Evolutionary conservation across 2,329 filamentous ascomycete species (phyloP).

Genomic region (Colletotrichum cordylinicola): DNA sequence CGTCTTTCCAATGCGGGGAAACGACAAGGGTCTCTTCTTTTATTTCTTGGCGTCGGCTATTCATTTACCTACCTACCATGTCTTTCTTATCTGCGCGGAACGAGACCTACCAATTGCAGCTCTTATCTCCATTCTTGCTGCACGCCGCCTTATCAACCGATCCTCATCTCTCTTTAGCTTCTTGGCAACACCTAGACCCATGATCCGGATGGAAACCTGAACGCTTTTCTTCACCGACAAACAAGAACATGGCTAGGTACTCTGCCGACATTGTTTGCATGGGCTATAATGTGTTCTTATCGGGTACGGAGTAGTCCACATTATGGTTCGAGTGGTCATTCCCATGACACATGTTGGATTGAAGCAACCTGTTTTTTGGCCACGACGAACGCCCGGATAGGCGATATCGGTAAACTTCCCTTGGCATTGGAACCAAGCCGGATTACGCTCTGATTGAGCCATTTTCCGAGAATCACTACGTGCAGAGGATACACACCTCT

Average conservation of each 20-base stretch:
- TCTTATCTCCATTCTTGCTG: not conserved
- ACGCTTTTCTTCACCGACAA: not conserved
- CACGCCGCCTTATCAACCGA: not conserved
- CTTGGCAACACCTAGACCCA: not conserved
- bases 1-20: not conserved
- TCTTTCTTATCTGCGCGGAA: not conserved
- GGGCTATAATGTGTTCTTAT: not conserved
- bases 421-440: not conserved
- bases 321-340: not conserved
- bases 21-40: not conserved
- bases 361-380: not conserved
- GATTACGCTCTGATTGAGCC: not conserved
- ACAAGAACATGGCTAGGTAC: not conserved
- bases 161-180: not conserved
- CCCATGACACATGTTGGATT: not conserved
- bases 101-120: not conserved
- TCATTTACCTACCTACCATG: not conserved
- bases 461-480: not conserved
- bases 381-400: not conserved
- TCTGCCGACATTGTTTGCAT: not conserved
- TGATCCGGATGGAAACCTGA: not conserved
- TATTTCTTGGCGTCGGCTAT: not conserved
- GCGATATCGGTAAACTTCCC: not conserved
- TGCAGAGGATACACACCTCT: not conserved
- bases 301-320: not conserved